Evolutionary conservation across 2,329 filamentous ascomycete genomes (phyloP).

Genomic region (Chaetomium strumarium): DNA sequence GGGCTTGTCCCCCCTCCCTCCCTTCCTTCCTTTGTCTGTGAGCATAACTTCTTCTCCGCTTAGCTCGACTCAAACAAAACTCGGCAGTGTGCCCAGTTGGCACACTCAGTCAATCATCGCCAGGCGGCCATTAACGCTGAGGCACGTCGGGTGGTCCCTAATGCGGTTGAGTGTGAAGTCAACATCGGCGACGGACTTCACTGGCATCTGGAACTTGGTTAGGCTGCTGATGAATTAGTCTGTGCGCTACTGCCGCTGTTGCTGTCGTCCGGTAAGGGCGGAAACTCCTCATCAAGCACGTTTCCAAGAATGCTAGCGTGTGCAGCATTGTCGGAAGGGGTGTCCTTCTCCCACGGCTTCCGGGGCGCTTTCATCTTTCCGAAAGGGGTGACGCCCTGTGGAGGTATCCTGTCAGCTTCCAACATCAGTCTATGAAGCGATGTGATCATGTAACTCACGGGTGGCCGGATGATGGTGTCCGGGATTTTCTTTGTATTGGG

Average conservation of each 20-base stretch:
- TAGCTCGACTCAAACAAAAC: too few species aligned
- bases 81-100: too few species aligned
- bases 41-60: too few species aligned
- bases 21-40: background rate
- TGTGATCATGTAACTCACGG: conserved; percentile 43
- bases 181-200: too few species aligned
- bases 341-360: conserved; percentile 70
- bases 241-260: background rate
- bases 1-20: background rate
- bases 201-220: too few species aligned
- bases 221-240: too few species aligned
- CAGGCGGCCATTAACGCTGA: too few species aligned
- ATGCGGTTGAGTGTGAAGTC: too few species aligned
- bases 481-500: conserved; percentile 86
- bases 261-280: conserved; percentile 25
- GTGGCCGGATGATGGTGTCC: conserved; percentile 66
- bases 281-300: conserved; percentile 33
- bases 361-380: conserved; percentile 43
- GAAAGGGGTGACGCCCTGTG: conserved; percentile 38
- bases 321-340: background rate
- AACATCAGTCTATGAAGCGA: background rate
- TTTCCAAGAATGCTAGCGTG: conserved; percentile 21
- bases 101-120: too few species aligned
- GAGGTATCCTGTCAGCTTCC: background rate
- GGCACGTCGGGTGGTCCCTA: too few species aligned